Conservation (phyloP, 306 rosid genomes). For the Gynostemma pentaphyllum region DNA sequence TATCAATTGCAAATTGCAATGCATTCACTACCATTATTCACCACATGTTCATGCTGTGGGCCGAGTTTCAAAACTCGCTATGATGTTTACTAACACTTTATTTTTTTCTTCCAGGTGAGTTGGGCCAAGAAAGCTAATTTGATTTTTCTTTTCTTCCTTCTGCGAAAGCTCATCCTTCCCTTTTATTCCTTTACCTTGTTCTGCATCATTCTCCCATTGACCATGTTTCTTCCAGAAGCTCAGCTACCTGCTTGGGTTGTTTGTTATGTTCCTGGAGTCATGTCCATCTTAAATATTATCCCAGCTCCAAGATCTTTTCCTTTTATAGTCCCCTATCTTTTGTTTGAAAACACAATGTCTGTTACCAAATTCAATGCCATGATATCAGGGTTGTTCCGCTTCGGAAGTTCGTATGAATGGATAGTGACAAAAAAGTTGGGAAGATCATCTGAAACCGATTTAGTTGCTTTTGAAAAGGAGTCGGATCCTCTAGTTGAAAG, state of each 20-base stretch:
- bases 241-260: constrained; percentile 94
- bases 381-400: constrained; percentile 86
- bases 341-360: constrained; percentile 96
- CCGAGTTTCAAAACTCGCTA: not conserved
- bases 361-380: constrained; percentile 97
- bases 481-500: constrained; percentile 46
- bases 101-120: constrained; percentile 51
- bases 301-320: constrained; percentile 88
- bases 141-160: constrained; percentile 88
- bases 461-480: constrained; percentile 65
- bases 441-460: constrained; percentile 86
- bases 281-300: constrained; percentile 77
- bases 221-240: constrained; percentile 99
- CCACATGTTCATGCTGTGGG: too few relatives aligned
- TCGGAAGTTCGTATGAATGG: constrained; percentile 96
- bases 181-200: constrained; percentile 95
- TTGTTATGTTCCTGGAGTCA: constrained; percentile 89
- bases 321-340: constrained; percentile 83
- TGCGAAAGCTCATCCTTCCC: constrained; percentile 90
- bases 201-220: constrained; percentile 94
- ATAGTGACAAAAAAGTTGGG: constrained; percentile 90
- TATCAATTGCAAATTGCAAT: too few relatives aligned
- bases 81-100: constrained; percentile 1
- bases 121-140: constrained; percentile 70
- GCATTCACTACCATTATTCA: too few relatives aligned